A percentile compares a stretch with the other conserved stretches of the same genome.
Evolutionary conservation across 2,329 filamentous ascomycete genomes (phyloP).

Genomic region (Alternaria brassicicola): DNA sequence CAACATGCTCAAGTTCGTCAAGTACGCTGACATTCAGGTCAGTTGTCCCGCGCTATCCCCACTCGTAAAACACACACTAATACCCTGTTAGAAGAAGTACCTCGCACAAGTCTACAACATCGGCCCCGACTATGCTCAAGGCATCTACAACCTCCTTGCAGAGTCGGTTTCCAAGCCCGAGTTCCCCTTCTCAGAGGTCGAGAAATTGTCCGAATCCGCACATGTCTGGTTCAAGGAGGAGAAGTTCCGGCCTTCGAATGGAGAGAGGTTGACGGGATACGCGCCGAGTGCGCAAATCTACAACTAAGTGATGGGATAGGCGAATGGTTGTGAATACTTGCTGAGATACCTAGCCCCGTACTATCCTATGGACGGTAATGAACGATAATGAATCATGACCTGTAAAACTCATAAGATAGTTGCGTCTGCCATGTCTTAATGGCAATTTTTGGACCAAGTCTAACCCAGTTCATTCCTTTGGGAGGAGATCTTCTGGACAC

Average conservation of each 20-base stretch:
- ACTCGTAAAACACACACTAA: neutral
- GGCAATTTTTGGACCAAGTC: neutral
- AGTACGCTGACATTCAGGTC: slow-evolving; percentile 53
- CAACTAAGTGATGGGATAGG: neutral
- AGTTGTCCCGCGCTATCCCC: neutral
- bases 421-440: neutral
- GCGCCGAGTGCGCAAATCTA: slow-evolving; percentile 30
- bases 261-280: slow-evolving; percentile 51
- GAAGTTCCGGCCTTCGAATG: slow-evolving; percentile 52
- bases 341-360: neutral
- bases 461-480: neutral
- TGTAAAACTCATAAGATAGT: neutral
- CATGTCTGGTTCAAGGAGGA: slow-evolving; percentile 55
- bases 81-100: slow-evolving; percentile 52
- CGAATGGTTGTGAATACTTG: neutral
- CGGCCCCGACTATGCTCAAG: slow-evolving; percentile 54
- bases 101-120: slow-evolving; percentile 61
- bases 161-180: slow-evolving; percentile 52
- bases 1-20: slow-evolving; percentile 53
- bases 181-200: slow-evolving; percentile 56
- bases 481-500: slow-evolving; percentile 27
- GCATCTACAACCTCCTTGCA: slow-evolving; percentile 55
- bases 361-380: neutral
- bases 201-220: slow-evolving; percentile 53
- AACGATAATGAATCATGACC: neutral